phyloP scores from a whole-genome alignment of 106 monocot genomes.

The Phalaenopsis equestris region DNA sequence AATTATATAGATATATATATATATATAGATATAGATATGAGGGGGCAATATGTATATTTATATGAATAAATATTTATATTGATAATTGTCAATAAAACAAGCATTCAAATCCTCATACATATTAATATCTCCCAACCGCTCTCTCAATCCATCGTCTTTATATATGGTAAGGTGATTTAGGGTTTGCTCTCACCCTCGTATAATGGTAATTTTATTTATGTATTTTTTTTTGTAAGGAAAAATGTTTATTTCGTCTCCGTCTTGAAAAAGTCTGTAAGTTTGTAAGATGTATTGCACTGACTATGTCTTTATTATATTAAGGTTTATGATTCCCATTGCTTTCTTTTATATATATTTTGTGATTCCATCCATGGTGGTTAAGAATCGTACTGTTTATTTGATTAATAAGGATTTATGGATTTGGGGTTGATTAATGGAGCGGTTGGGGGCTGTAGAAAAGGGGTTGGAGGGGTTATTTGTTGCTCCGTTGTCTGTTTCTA shows the following conservation, averaged over 20 bases:
- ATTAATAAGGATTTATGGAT: neutral
- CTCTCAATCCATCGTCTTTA: neutral
- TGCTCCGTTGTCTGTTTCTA: neutral
- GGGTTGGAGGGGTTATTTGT: neutral
- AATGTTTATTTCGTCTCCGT: neutral
- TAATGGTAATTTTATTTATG: neutral
- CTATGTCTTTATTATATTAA: neutral
- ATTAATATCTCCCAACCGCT: neutral
- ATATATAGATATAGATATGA: neutral
- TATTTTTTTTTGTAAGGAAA: neutral
- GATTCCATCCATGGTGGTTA: neutral
- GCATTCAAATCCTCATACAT: neutral
- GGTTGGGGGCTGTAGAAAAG: neutral
- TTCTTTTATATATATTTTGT: neutral
- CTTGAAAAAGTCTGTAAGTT: neutral
- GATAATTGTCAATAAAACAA: neutral
- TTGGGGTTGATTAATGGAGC: neutral
- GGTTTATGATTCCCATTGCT: neutral
- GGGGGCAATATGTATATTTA: too few relatives aligned
- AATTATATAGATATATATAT: neutral
- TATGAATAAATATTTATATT: neutral
- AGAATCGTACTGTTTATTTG: neutral
- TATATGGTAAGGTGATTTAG: neutral
- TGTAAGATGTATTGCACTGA: neutral
- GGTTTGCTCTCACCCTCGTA: neutral